Conservation (phyloP, 2,329 filamentous ascomycete species). For the Colletotrichum liaoningense region DNA sequence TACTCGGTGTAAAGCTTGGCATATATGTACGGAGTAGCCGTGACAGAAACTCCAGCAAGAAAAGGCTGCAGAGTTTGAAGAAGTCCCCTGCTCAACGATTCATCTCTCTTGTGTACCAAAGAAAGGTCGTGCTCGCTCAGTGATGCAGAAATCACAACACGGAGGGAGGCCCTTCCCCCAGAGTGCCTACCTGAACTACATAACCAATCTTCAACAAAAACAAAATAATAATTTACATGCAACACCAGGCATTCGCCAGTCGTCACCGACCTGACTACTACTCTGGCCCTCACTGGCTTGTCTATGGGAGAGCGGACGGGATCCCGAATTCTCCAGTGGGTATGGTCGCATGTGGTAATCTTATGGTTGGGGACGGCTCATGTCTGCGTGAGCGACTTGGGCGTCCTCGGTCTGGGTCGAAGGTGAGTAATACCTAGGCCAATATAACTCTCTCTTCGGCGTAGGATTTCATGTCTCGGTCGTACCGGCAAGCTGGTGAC, state of each 20-base stretch:
- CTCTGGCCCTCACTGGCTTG: not conserved
- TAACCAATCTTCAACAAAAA: not conserved
- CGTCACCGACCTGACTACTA: constrained; percentile 1
- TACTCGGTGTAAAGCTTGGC: no score
- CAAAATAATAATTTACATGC: not conserved
- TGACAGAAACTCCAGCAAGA: no score
- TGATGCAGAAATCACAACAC: no score
- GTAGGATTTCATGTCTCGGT: not conserved
- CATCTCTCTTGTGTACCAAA: no score
- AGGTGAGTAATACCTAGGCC: not conserved
- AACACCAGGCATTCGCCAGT: not conserved
- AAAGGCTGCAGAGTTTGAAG: no score
- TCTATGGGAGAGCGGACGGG: constrained; percentile 2
- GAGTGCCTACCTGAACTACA: not conserved
- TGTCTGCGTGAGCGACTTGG: not conserved
- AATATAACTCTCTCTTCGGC: not conserved
- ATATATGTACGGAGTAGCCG: no score
- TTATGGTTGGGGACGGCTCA: not conserved
- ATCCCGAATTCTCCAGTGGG: constrained; percentile 2
- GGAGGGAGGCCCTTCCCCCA: no score
- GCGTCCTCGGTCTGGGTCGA: not conserved
- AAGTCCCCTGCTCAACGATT: no score
- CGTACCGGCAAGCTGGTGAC: not conserved
- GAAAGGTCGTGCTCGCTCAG: no score
- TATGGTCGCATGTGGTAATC: not conserved